Percentiles rank a stretch among this genome's conserved stretches.
Conservation (phyloP, 176 grass and related monocot species). For the Bromus sterilis region DNA sequence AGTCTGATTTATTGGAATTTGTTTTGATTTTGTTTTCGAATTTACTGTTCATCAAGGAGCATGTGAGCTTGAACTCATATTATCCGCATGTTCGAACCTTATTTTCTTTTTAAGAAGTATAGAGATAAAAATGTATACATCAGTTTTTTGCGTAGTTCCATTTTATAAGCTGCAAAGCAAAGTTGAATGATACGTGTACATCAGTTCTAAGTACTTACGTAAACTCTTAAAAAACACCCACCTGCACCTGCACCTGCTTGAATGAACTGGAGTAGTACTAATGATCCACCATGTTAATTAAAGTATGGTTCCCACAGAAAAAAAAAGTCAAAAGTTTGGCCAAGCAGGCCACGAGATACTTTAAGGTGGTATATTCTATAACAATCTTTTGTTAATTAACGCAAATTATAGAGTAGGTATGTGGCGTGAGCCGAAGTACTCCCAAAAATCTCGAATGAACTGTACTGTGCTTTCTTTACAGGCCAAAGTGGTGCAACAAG, state of each 20-base stretch:
- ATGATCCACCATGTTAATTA: background rate
- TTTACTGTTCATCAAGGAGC: too few species aligned
- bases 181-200: background rate
- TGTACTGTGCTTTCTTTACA: background rate
- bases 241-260: background rate
- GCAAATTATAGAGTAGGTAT: background rate
- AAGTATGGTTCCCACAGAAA: background rate
- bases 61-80: too few species aligned
- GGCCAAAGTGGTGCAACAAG: background rate
- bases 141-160: background rate
- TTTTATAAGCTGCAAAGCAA: background rate
- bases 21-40: too few species aligned
- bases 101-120: too few species aligned
- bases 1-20: too few species aligned
- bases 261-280: background rate
- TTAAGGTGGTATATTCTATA: background rate
- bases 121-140: too few species aligned
- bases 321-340: background rate
- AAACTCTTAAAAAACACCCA: background rate
- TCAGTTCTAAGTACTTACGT: background rate
- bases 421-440: background rate
- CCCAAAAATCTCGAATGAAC: background rate
- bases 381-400: background rate
- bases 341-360: background rate
- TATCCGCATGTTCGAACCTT: too few species aligned